These are phyloP conservation scores for Pythium apleroticum DNA, from an alignment of 352 stramenopile species.

Conservation along the genomic window DNA sequence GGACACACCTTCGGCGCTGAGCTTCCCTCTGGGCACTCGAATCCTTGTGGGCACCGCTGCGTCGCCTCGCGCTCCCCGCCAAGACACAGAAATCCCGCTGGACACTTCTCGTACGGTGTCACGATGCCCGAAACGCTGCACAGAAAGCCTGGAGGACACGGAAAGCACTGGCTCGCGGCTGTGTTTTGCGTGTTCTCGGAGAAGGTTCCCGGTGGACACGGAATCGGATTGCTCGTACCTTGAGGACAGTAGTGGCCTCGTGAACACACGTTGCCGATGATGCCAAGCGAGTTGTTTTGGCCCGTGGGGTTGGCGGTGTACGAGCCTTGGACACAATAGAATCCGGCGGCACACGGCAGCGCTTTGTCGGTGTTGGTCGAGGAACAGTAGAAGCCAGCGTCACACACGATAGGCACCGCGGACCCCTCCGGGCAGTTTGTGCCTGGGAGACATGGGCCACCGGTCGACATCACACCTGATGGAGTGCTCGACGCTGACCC, in stretches of 20 bases:
- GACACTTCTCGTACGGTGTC: slow-evolving; percentile 47
- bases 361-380: slow-evolving; percentile 74
- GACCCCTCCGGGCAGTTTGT: slow-evolving; percentile 89
- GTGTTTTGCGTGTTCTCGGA: slow-evolving; percentile 67
- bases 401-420: slow-evolving; percentile 77
- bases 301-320: slow-evolving; percentile 74
- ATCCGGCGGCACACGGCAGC: slow-evolving; percentile 72
- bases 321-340: slow-evolving; percentile 88
- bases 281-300: slow-evolving; percentile 66
- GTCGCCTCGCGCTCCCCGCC: slow-evolving; percentile 55
- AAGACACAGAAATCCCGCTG: slow-evolving; percentile 57
- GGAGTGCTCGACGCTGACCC: slow-evolving; percentile 62
- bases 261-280: slow-evolving; percentile 72
- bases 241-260: slow-evolving; percentile 76
- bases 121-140: slow-evolving; percentile 59
- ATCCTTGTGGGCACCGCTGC: slow-evolving; percentile 58
- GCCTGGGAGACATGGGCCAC: slow-evolving; percentile 77
- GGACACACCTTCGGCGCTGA: slow-evolving; percentile 53
- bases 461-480: slow-evolving; percentile 30
- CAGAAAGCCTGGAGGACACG: slow-evolving; percentile 61
- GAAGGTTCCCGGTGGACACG: slow-evolving; percentile 72
- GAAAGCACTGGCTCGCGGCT: slow-evolving; percentile 57
- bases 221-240: slow-evolving; percentile 78
- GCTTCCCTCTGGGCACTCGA: slow-evolving; percentile 73
- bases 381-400: slow-evolving; percentile 74